Conservation (phyloP, 352 stramenopile species). For the Globisporangium irregulare region DNA sequence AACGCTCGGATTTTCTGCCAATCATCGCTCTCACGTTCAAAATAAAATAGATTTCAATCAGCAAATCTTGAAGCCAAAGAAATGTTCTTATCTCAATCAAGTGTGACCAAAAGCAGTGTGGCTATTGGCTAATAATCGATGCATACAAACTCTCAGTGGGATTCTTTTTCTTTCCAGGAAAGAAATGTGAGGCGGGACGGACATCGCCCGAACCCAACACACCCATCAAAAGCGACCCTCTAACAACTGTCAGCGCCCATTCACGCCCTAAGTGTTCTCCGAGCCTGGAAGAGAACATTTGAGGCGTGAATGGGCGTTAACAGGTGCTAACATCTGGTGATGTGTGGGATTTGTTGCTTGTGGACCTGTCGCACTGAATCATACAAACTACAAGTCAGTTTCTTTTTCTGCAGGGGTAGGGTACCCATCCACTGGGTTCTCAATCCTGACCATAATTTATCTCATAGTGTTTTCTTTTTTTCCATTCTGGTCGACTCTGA, state of each 20-base stretch:
- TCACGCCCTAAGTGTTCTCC: not conserved
- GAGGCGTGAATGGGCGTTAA: too few relatives aligned
- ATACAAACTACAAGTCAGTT: constrained; percentile 12
- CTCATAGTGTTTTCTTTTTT: constrained; percentile 17
- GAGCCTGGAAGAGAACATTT: too few relatives aligned
- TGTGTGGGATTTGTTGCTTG: not conserved
- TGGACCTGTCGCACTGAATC: not conserved
- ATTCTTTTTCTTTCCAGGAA: not conserved
- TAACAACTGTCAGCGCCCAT: constrained; percentile 3
- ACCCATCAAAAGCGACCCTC: constrained; percentile 2
- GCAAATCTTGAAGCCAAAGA: too few relatives aligned
- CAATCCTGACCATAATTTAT: constrained; percentile 4
- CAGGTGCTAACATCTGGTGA: not conserved
- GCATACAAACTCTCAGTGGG: not conserved
- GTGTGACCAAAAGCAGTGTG: too few relatives aligned
- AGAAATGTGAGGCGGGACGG: constrained; percentile 1
- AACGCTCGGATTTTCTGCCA: too few relatives aligned
- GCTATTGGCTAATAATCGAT: not conserved
- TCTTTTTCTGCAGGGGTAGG: constrained; percentile 7
- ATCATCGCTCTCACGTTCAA: too few relatives aligned
- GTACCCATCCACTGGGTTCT: not conserved
- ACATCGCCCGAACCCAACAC: not conserved
- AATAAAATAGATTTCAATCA: too few relatives aligned
- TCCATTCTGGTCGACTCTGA: not conserved
- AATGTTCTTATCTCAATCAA: too few relatives aligned